These are phyloP conservation scores for Colletotrichum endophyticum DNA, from an alignment of 2,329 filamentous ascomycete species.

Conservation along the genomic window DNA sequence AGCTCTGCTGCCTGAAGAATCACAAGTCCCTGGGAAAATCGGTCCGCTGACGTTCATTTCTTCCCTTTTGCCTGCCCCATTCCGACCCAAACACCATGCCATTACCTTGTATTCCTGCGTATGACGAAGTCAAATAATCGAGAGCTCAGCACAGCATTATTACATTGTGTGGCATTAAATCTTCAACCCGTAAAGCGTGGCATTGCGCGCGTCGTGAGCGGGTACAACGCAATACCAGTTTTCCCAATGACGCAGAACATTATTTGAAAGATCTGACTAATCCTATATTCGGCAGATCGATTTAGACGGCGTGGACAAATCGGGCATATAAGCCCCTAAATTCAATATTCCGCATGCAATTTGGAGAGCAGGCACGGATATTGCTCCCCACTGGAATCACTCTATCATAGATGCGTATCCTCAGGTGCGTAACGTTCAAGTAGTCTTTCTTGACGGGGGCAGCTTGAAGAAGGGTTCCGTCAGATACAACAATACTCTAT, in stretches of 20 bases:
- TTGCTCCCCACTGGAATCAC: no score
- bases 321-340: no score
- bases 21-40: accelerated
- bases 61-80: neutral
- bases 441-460: neutral
- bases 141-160: neutral
- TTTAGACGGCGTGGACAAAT: no score
- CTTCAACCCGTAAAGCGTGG: neutral
- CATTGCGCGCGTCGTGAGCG: neutral
- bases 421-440: neutral
- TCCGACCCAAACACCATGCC: neutral
- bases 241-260: neutral
- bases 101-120: accelerated
- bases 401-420: neutral
- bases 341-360: no score
- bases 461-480: neutral
- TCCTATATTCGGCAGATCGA: no score
- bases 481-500: neutral
- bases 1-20: neutral
- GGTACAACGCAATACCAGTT: neutral
- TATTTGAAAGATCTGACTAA: neutral
- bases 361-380: no score
- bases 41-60: neutral
- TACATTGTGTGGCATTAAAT: accelerated
- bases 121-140: accelerated